Evolutionary conservation across 768 basidiomycete species (phyloP), one percentile per base, ranked within the genome.

Genomic region (Austroboletus eburneus): DNA sequence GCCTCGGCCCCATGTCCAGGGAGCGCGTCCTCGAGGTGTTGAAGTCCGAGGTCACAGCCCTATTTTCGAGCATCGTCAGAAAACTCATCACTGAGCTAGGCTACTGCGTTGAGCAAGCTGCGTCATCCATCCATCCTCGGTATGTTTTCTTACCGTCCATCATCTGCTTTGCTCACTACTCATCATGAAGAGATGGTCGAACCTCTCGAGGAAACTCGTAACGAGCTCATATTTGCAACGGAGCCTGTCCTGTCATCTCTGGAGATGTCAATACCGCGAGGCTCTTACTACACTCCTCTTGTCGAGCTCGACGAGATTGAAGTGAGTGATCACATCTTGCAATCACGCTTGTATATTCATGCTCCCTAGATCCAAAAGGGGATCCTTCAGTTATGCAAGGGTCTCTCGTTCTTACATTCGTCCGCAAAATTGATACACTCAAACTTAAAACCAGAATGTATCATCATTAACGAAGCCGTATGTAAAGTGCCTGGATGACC

Each of bases 301-400:
- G 80, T 87, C 14, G 95, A 97, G 61, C 71, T 99, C 20, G 96
- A 99, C 65, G 96, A 99, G 72, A 86, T 97, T 34, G 96, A 99
- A 73, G 92, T 89, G 29, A 50, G 76, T 69, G 14, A 38, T 49
- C 17, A 22, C 12, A 4, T 17, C 24, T 45, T 25, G 39, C 25
- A 18, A 13, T 18, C 33, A 27, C 24, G 39, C 45, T 24, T 24
- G 34, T 39, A 23, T 48, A 42, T 49, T 55, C 21, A 46, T 42
- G 43, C 37, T 48, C 30, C 37, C 4, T 50, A 91, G 88, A 92
- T 97, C 32, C 96, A 97, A 63, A 98, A 98, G 68, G 96, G 96
- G 13, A 84, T 95, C 25, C 73, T 97, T 34, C 96, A 98, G 63
- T 68, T 99, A 10, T 87, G 87, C 78, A 91, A 90, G 67, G 90